These are phyloP conservation scores for Penicillium sp. DNA, from an alignment of 2,329 filamentous ascomycete species.

Conservation along the genomic window DNA sequence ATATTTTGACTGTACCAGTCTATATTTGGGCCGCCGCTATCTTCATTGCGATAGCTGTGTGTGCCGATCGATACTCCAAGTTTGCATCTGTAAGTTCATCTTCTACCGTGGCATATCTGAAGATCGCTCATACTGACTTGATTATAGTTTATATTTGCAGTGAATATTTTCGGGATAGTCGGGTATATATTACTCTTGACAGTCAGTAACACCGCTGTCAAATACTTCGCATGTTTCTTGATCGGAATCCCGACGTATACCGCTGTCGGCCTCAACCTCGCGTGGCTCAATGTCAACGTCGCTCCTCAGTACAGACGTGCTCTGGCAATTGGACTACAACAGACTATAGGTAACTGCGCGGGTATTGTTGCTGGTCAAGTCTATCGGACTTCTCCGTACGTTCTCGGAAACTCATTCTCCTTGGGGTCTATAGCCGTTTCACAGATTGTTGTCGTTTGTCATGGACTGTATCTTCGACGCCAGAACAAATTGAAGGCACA, in stretches of 20 bases:
- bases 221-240: slow-evolving; percentile 54
- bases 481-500: slow-evolving; percentile 44
- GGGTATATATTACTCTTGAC: slow-evolving; percentile 53
- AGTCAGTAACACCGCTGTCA: slow-evolving; percentile 51
- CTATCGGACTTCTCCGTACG: slow-evolving; percentile 39
- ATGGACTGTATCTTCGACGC: slow-evolving; percentile 46
- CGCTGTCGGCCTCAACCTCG: slow-evolving; percentile 48
- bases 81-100: slow-evolving; percentile 26
- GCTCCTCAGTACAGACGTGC: slow-evolving; percentile 52
- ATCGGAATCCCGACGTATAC: slow-evolving; percentile 51
- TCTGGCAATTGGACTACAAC: slow-evolving; percentile 48
- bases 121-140: background rate
- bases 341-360: slow-evolving; percentile 51
- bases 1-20: slow-evolving; percentile 59
- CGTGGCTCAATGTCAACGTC: slow-evolving; percentile 52
- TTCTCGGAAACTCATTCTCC: slow-evolving; percentile 40
- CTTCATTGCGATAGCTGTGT: slow-evolving; percentile 48
- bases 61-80: slow-evolving; percentile 47
- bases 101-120: background rate
- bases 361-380: slow-evolving; percentile 52
- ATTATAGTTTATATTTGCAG: slow-evolving; percentile 34
- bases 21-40: slow-evolving; percentile 52
- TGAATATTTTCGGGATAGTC: slow-evolving; percentile 48
- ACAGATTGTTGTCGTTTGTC: slow-evolving; percentile 40
- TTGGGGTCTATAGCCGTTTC: slow-evolving; percentile 36